Evolutionary conservation across 2,329 filamentous ascomycete species (phyloP).

Genomic region (Aspergillus tubingensis): DNA sequence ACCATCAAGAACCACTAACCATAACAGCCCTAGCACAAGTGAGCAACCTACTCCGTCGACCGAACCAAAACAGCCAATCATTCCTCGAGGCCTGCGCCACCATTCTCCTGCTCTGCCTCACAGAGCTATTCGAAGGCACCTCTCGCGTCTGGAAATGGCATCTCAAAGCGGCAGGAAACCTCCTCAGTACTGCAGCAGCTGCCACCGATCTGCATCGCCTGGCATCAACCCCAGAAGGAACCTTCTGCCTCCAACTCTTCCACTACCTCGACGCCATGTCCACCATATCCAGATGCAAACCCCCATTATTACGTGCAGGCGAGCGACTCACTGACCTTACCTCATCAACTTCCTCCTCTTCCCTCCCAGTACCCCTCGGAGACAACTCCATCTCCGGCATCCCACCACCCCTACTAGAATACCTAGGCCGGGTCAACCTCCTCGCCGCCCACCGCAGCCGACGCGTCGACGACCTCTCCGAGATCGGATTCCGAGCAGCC

Average conservation of each 20-base stretch:
- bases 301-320: slow-evolving; percentile 24
- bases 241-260: slow-evolving; percentile 46
- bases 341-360: neutral
- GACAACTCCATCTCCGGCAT: slow-evolving; percentile 25
- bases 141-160: slow-evolving; percentile 48
- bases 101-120: slow-evolving; percentile 47
- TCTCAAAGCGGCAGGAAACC: slow-evolving; percentile 45
- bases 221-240: slow-evolving; percentile 28
- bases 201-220: slow-evolving; percentile 33
- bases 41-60: slow-evolving; percentile 20
- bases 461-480: slow-evolving; percentile 30
- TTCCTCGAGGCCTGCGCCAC: slow-evolving; percentile 45
- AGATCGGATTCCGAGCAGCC: slow-evolving; percentile 35
- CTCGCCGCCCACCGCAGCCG: slow-evolving; percentile 32
- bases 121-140: slow-evolving; percentile 47
- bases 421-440: slow-evolving; percentile 31
- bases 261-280: slow-evolving; percentile 35
- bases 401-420: slow-evolving; percentile 25
- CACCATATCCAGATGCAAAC: slow-evolving; percentile 33
- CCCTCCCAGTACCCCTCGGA: neutral
- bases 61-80: slow-evolving; percentile 26
- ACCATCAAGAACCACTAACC: neutral
- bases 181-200: slow-evolving; percentile 27
- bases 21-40: slow-evolving; percentile 28
- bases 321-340: slow-evolving; percentile 23